Conservation (phyloP, 1,284 basidiomycete genomes). For the Cryptococcus neoformans region DNA sequence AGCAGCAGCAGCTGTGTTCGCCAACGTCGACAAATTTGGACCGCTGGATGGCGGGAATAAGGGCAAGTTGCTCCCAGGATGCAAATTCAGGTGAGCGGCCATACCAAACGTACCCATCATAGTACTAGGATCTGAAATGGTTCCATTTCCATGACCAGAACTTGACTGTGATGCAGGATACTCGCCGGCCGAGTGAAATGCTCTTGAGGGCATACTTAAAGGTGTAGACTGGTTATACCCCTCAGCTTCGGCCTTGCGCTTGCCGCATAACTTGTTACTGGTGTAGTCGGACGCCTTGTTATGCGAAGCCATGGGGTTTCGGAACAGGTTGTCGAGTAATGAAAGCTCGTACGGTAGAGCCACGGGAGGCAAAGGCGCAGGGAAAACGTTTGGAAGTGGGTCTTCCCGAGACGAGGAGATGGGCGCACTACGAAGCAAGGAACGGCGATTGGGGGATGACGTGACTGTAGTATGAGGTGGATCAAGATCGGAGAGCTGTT, state of each 20-base stretch:
- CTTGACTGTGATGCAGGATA: neutral
- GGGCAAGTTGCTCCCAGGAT: neutral
- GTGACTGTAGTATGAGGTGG: slow-evolving; percentile 12
- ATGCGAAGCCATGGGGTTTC: slow-evolving; percentile 49
- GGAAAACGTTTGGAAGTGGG: slow-evolving; percentile 40
- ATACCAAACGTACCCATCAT: slow-evolving; percentile 20
- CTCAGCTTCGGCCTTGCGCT: neutral
- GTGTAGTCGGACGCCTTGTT: slow-evolving; percentile 49
- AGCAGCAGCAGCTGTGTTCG: neutral
- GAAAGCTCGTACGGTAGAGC: slow-evolving; percentile 49
- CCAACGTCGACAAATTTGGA: neutral
- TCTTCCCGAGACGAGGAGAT: slow-evolving; percentile 45
- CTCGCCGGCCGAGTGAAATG: slow-evolving; percentile 22
- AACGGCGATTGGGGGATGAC: slow-evolving; percentile 19
- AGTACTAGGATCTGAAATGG: slow-evolving; percentile 3
- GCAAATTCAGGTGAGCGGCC: slow-evolving; percentile 12
- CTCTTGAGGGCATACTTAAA: slow-evolving; percentile 27
- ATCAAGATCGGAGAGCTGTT: slow-evolving; percentile 38
- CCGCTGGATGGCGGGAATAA: neutral
- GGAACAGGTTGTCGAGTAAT: slow-evolving; percentile 49
- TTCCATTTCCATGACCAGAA: no score
- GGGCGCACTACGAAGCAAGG: slow-evolving; percentile 29
- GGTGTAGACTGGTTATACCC: slow-evolving; percentile 5
- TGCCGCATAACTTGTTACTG: slow-evolving; percentile 13
- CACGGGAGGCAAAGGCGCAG: slow-evolving; percentile 41